Evolutionary conservation across 352 stramenopile genomes (phyloP).

Genomic region (Plasmopara viticola): DNA sequence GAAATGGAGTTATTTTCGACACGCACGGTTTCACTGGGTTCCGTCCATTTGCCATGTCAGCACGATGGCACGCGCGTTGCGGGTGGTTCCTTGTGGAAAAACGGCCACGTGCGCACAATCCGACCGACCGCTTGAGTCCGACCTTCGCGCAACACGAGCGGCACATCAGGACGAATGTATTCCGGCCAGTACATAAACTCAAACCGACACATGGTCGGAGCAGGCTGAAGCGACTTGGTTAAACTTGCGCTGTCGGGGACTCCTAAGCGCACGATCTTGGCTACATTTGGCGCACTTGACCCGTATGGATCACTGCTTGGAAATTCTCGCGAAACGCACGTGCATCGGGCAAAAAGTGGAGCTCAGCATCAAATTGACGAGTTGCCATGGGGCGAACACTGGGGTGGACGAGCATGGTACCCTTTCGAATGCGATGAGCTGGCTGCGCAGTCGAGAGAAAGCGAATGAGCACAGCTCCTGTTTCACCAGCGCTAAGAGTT

Average conservation of each 20-base stretch:
- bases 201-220: slow-evolving; percentile 61
- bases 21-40: background rate
- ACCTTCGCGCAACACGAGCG: slow-evolving; percentile 64
- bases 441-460: slow-evolving; percentile 24
- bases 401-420: slow-evolving; percentile 72
- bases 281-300: slow-evolving; percentile 77
- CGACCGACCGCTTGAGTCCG: slow-evolving; percentile 62
- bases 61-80: slow-evolving; percentile 41
- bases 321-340: slow-evolving; percentile 61
- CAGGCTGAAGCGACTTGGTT: slow-evolving; percentile 12
- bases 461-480: slow-evolving; percentile 55
- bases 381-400: slow-evolving; percentile 54
- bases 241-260: slow-evolving; percentile 4
- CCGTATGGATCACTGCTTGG: slow-evolving; percentile 76
- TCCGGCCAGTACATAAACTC: slow-evolving; percentile 86
- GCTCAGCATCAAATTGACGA: slow-evolving; percentile 67
- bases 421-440: slow-evolving; percentile 40
- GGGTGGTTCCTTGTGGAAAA: slow-evolving; percentile 21
- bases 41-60: slow-evolving; percentile 26
- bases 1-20: background rate
- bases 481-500: slow-evolving; percentile 59
- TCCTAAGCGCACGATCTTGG: slow-evolving; percentile 57
- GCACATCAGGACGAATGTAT: slow-evolving; percentile 71
- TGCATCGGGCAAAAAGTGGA: slow-evolving; percentile 60
- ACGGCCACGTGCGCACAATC: slow-evolving; percentile 55